Percentiles rank a stretch among this genome's conserved stretches.
phyloP scores from a whole-genome alignment of 202 grass and related monocot genomes.

The Saccharum hybrid region DNA sequence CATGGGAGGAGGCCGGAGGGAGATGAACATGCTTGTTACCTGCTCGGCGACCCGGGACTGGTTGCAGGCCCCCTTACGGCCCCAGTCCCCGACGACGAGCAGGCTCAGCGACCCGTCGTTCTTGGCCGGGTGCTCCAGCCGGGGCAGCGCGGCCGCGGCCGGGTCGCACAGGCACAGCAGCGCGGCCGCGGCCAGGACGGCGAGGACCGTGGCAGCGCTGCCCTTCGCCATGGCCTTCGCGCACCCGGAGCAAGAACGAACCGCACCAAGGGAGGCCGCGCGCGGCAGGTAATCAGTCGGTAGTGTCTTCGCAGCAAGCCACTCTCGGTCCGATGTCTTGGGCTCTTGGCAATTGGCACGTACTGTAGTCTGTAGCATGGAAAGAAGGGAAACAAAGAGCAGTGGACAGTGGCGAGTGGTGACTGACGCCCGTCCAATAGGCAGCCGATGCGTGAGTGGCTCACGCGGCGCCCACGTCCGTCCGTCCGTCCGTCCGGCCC shows the following conservation, averaged over 20 bases:
- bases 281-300: background rate
- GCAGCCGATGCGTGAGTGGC: background rate
- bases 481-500: background rate
- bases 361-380: background rate
- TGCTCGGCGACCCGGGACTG: conserved; percentile 70
- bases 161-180: background rate
- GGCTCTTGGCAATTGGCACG: background rate
- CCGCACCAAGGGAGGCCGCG: background rate
- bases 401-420: too few species aligned
- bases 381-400: background rate
- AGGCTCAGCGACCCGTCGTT: conserved; percentile 63
- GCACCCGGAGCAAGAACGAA: background rate
- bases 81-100: conserved; percentile 86
- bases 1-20: too few species aligned
- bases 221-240: conserved; percentile 1
- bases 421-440: background rate
- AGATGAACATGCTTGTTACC: conserved; percentile 30
- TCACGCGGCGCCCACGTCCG: background rate
- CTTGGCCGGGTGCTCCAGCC: conserved; percentile 45
- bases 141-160: background rate
- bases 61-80: conserved; percentile 70
- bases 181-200: conserved; percentile 18
- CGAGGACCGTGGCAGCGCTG: background rate
- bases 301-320: too few species aligned
- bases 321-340: background rate